phyloP scores from a whole-genome alignment of 352 stramenopile species.

The Pythium vanterpoolii region DNA sequence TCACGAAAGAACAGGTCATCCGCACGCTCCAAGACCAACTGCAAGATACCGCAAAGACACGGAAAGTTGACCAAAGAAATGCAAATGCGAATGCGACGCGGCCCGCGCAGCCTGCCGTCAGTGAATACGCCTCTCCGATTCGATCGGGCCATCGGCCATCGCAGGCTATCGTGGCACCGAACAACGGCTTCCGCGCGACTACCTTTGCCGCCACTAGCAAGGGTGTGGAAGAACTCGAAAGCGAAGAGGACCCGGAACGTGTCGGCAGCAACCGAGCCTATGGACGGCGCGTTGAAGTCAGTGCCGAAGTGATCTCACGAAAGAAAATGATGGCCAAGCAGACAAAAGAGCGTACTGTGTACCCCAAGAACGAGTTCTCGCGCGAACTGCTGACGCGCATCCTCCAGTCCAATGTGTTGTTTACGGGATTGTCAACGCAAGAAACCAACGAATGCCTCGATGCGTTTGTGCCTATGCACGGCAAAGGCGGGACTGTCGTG shows the following conservation, averaged over 20 bases:
- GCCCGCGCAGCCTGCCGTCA: background rate
- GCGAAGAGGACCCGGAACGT: conserved; percentile 13
- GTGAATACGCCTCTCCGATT: background rate
- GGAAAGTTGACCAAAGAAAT: background rate
- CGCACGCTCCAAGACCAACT: conserved; percentile 54
- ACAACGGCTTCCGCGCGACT: background rate
- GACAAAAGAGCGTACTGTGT: conserved; percentile 46
- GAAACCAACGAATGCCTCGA: conserved; percentile 71
- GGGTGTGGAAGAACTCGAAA: background rate
- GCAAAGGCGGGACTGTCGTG: conserved; percentile 36
- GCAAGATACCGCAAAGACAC: conserved; percentile 22
- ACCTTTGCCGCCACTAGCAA: background rate
- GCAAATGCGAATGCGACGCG: background rate
- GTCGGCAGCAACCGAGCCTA: conserved; percentile 13
- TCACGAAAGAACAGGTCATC: conserved; percentile 74
- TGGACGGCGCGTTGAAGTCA: conserved; percentile 66
- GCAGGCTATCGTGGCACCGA: conserved; percentile 12
- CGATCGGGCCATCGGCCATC: conserved; percentile 26
- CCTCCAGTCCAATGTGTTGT: conserved; percentile 73
- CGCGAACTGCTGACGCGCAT: conserved; percentile 57
- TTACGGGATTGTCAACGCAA: conserved; percentile 49
- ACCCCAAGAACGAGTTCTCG: conserved; percentile 58
- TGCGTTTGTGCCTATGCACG: conserved; percentile 64
- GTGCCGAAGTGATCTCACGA: conserved; percentile 73
- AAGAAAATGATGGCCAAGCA: conserved; percentile 49